A percentile compares a stretch with the other conserved stretches of the same genome.
Conservation (phyloP, 768 basidiomycete genomes). For the Leccinum ochraceum region DNA sequence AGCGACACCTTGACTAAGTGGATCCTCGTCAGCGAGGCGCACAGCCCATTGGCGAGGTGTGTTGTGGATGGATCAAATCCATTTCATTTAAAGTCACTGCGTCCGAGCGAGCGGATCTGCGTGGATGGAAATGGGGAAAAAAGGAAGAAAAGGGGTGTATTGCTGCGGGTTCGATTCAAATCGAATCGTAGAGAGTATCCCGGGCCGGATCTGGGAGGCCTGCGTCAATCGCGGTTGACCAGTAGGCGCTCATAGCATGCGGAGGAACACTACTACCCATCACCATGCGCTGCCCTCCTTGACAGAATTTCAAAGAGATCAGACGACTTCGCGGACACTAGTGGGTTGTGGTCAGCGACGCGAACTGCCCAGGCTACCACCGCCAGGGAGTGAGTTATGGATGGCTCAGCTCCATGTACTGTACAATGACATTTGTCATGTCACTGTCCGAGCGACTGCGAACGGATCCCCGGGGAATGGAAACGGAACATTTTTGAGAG, state of each 20-base stretch:
- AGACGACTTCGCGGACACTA: neutral
- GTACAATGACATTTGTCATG: neutral
- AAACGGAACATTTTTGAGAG: neutral
- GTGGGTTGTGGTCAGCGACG: neutral
- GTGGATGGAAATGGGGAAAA: neutral
- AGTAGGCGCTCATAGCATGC: neutral
- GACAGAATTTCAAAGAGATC: too few species aligned
- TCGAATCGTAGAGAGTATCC: too few species aligned
- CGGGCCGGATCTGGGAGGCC: too few species aligned
- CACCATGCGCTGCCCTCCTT: neutral
- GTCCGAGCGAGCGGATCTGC: neutral
- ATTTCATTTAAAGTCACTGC: neutral
- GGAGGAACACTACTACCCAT: too few species aligned
- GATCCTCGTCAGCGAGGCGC: neutral
- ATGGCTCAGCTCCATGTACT: neutral
- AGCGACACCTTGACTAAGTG: neutral
- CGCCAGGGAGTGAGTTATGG: neutral
- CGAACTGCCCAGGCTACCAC: neutral
- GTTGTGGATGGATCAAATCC: neutral
- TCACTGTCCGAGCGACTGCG: neutral
- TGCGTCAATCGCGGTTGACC: too few species aligned
- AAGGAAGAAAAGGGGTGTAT: neutral
- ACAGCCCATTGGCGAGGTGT: neutral
- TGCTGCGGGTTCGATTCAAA: neutral
- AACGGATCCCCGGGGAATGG: neutral